Evolutionary conservation across 2,329 filamentous ascomycete species (phyloP).

Genomic region (Epichloe sibirici): DNA sequence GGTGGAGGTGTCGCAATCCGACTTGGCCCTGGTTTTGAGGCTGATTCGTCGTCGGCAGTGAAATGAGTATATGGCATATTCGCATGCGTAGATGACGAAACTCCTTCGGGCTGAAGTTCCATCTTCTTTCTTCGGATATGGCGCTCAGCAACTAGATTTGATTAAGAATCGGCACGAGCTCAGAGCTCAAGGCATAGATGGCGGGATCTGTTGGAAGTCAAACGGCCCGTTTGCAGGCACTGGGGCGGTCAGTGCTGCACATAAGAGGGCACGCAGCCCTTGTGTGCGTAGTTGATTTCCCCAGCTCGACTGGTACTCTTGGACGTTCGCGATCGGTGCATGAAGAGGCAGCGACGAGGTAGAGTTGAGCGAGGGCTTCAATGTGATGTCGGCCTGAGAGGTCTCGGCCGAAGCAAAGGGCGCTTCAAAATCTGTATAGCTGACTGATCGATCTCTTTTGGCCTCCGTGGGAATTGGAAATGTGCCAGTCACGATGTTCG

Average conservation of each 20-base stretch:
- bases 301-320: neutral
- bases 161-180: neutral
- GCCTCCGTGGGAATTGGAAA: neutral
- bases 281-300: neutral
- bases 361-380: neutral
- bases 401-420: neutral
- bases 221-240: neutral
- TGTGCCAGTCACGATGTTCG: neutral
- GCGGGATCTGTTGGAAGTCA: slow-evolving; percentile 12
- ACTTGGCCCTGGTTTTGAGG: slow-evolving; percentile 12
- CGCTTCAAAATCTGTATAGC: neutral
- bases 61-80: slow-evolving; percentile 10
- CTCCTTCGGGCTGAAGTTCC: slow-evolving; percentile 8
- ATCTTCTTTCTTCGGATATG: neutral
- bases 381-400: neutral
- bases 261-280: slow-evolving; percentile 7
- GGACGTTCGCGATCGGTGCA: neutral
- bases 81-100: slow-evolving; percentile 16
- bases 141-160: neutral
- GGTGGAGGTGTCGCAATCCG: slow-evolving; percentile 33
- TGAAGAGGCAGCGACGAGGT: neutral
- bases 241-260: slow-evolving; percentile 1
- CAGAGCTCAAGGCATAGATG: slow-evolving; percentile 5
- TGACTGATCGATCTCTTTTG: neutral
- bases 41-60: neutral